Evolutionary conservation across 2,329 filamentous ascomycete genomes (phyloP).

Genomic region (Xylaria sp.): DNA sequence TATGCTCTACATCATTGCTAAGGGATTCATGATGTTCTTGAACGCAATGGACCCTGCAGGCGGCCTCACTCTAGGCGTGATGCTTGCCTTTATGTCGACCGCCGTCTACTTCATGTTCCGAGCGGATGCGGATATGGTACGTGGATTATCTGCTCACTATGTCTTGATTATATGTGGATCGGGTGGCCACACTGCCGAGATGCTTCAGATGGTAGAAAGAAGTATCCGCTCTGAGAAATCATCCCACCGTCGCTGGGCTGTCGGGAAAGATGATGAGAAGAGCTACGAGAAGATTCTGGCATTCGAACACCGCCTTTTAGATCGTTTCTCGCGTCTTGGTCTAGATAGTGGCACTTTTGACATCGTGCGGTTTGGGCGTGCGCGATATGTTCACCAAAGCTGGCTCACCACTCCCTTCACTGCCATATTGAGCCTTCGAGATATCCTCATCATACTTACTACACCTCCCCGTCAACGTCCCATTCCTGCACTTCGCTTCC

Average conservation of each 20-base stretch:
- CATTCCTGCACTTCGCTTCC: slow-evolving; percentile 60
- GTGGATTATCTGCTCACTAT: slow-evolving; percentile 54
- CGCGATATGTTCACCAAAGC: slow-evolving; percentile 84
- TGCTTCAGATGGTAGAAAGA: slow-evolving; percentile 82
- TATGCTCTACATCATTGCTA: not conserved
- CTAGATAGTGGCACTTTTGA: slow-evolving; percentile 64
- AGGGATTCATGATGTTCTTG: slow-evolving; percentile 9
- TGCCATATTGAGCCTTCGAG: slow-evolving; percentile 71
- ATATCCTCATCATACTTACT: slow-evolving; percentile 68
- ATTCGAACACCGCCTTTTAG: slow-evolving; percentile 51
- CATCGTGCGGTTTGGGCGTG: slow-evolving; percentile 76
- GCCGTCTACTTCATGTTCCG: slow-evolving; percentile 21
- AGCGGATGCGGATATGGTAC: slow-evolving; percentile 26
- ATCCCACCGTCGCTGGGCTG: slow-evolving; percentile 82
- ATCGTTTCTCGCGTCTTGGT: slow-evolving; percentile 46
- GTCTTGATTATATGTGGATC: slow-evolving; percentile 87
- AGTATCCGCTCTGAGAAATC: slow-evolving; percentile 62
- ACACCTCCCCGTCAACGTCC: slow-evolving; percentile 43
- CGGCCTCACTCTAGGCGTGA: not conserved
- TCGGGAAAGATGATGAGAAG: slow-evolving; percentile 80
- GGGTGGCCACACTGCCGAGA: slow-evolving; percentile 94
- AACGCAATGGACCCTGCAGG: not conserved
- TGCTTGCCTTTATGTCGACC: not conserved
- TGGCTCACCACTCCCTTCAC: slow-evolving; percentile 78
- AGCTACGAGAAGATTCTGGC: slow-evolving; percentile 76